Evolutionary conservation across 305 asterid species (phyloP).

Genomic region (Fraxinus nigra): DNA sequence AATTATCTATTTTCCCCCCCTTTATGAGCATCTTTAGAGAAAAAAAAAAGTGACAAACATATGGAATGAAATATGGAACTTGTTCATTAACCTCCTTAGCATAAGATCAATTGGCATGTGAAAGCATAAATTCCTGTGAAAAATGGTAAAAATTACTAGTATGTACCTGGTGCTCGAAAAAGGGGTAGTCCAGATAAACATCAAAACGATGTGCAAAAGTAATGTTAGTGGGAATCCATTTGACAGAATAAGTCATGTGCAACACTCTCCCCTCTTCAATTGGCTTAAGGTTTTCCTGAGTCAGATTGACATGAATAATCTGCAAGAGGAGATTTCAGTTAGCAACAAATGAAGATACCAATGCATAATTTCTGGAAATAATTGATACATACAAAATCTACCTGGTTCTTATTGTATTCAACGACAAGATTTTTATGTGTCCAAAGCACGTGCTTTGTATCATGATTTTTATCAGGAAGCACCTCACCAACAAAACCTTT

Average conservation of each 20-base stretch:
- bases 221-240: slow-evolving; percentile 52
- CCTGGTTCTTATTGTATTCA: slow-evolving; percentile 66
- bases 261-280: slow-evolving; percentile 62
- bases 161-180: slow-evolving; percentile 73
- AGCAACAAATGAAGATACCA: background rate
- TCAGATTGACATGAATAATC: slow-evolving; percentile 63
- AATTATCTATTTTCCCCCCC: background rate
- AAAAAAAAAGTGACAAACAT: background rate
- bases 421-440: slow-evolving; percentile 73
- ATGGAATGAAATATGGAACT: background rate
- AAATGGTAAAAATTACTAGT: background rate
- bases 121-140: background rate
- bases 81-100: background rate
- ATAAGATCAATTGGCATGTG: slow-evolving; percentile 3
- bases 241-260: slow-evolving; percentile 72
- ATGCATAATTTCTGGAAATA: slow-evolving; percentile 4
- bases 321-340: slow-evolving; percentile 30
- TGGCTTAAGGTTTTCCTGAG: slow-evolving; percentile 54
- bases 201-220: slow-evolving; percentile 72
- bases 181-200: slow-evolving; percentile 65
- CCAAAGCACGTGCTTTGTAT: slow-evolving; percentile 61
- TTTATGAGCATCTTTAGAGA: slow-evolving; percentile 19
- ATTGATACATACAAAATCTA: slow-evolving; percentile 14
- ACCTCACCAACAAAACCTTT: slow-evolving; percentile 84
- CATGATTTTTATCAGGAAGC: slow-evolving; percentile 61